Conservation (phyloP, 371 early-diverging fungal genomes). For the Batrachochytrium dendrobatidis region DNA sequence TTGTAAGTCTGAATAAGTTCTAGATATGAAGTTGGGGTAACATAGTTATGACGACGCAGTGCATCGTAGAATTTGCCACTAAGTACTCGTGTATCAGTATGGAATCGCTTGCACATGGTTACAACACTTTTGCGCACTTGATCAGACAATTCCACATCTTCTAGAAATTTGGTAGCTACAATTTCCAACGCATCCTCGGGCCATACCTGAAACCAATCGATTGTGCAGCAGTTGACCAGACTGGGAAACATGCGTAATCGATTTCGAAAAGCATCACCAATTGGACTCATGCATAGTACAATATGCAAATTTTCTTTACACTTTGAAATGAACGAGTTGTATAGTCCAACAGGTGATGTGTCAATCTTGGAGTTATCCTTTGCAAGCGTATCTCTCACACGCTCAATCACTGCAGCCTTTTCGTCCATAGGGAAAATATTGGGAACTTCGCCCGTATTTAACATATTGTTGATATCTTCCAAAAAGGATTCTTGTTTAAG, state of each 20-base stretch:
- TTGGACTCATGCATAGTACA: slow-evolving; percentile 49
- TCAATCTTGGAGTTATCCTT: slow-evolving; percentile 49
- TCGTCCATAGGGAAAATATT: slow-evolving; percentile 49
- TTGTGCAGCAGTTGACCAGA: slow-evolving; percentile 52
- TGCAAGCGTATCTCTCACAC: slow-evolving; percentile 34
- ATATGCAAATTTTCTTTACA: slow-evolving; percentile 51
- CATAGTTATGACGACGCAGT: slow-evolving; percentile 42
- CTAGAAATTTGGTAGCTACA: slow-evolving; percentile 42
- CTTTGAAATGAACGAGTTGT: slow-evolving; percentile 42
- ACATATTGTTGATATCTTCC: slow-evolving; percentile 52
- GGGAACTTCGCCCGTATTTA: slow-evolving; percentile 52
- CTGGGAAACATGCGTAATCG: slow-evolving; percentile 48
- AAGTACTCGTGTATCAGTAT: slow-evolving; percentile 31
- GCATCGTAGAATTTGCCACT: slow-evolving; percentile 35
- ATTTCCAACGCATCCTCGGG: slow-evolving; percentile 52
- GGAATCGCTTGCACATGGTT: slow-evolving; percentile 45
- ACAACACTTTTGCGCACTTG: slow-evolving; percentile 34
- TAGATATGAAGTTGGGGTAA: slow-evolving; percentile 47
- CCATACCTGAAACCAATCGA: slow-evolving; percentile 57
- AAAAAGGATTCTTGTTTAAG: slow-evolving; percentile 42
- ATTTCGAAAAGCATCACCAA: slow-evolving; percentile 51
- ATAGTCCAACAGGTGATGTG: slow-evolving; percentile 40
- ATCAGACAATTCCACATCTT: slow-evolving; percentile 39
- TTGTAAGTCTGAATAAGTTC: slow-evolving; percentile 50
- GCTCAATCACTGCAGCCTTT: slow-evolving; percentile 45